Conservation (phyloP, 768 basidiomycete genomes). For the Pleurotus cornucopiae region DNA sequence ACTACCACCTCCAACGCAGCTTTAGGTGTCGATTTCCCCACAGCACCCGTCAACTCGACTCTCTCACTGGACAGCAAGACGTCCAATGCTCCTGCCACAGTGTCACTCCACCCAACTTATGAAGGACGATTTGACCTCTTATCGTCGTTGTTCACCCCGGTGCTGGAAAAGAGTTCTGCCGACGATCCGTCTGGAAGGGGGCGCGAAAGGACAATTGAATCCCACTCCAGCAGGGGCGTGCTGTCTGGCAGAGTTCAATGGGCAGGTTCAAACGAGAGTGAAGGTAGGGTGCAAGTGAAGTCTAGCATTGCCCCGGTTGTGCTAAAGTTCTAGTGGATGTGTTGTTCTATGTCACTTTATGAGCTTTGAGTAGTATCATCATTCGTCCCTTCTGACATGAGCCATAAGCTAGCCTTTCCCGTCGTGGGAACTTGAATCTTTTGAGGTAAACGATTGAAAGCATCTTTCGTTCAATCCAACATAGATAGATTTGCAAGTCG, state of each 20-base stretch:
- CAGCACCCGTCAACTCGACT: slow-evolving; percentile 27
- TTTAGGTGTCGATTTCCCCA: slow-evolving; percentile 24
- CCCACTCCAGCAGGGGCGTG: neutral
- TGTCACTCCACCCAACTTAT: slow-evolving; percentile 29
- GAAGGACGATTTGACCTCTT: slow-evolving; percentile 30
- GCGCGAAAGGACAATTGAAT: neutral
- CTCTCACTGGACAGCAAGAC: slow-evolving; percentile 25
- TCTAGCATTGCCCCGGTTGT: neutral
- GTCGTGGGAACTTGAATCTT: too few relatives aligned
- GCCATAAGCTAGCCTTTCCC: too few relatives aligned
- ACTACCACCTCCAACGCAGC: slow-evolving; percentile 29
- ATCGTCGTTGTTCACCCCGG: neutral
- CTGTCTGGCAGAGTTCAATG: slow-evolving; percentile 3
- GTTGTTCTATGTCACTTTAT: too few relatives aligned
- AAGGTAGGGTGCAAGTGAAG: neutral
- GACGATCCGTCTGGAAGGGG: slow-evolving; percentile 5
- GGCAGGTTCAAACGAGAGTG: neutral
- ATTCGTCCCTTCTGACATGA: too few relatives aligned
- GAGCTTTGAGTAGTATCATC: too few relatives aligned
- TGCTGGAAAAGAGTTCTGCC: neutral
- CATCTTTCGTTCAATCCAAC: too few relatives aligned
- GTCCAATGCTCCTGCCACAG: slow-evolving; percentile 28
- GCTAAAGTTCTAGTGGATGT: neutral
- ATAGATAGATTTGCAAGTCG: too few relatives aligned
- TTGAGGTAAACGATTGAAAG: too few relatives aligned